Percentiles rank a stretch among this genome's conserved stretches.
phyloP scores from a whole-genome alignment of 1,284 basidiomycete genomes.

The Trichosporon sp. region DNA sequence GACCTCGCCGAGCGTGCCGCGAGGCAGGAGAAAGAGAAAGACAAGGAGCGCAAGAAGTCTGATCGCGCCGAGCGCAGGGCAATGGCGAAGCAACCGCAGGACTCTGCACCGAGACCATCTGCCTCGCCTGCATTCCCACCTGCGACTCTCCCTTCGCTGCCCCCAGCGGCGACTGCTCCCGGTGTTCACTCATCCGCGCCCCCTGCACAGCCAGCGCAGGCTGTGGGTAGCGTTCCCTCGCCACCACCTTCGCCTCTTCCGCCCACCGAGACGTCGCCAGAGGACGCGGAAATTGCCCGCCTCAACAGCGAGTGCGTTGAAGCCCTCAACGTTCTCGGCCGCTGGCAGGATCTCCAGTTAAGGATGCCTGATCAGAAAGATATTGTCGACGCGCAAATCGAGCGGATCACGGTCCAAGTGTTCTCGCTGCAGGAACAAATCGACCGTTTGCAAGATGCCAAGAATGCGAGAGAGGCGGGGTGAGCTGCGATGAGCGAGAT shows the following conservation, averaged over 20 bases:
- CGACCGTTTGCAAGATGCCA: neutral
- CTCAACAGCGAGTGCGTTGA: neutral
- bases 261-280: neutral
- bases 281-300: neutral
- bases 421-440: neutral
- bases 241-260: neutral
- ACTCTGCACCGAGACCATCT: neutral
- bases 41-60: neutral
- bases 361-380: neutral
- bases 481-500: too few species aligned
- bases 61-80: neutral
- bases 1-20: neutral
- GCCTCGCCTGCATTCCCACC: neutral
- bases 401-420: neutral
- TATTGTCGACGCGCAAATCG: neutral
- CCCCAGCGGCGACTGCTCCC: too few species aligned
- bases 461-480: neutral
- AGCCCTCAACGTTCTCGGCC: neutral
- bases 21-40: neutral
- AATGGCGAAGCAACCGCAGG: neutral
- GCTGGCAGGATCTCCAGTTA: neutral
- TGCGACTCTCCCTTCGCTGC: neutral
- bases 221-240: neutral
- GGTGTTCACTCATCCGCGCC: neutral
- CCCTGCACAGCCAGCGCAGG: neutral